Conservation (phyloP, 2,329 filamentous ascomycete species). For the Aschersonia sp. region DNA sequence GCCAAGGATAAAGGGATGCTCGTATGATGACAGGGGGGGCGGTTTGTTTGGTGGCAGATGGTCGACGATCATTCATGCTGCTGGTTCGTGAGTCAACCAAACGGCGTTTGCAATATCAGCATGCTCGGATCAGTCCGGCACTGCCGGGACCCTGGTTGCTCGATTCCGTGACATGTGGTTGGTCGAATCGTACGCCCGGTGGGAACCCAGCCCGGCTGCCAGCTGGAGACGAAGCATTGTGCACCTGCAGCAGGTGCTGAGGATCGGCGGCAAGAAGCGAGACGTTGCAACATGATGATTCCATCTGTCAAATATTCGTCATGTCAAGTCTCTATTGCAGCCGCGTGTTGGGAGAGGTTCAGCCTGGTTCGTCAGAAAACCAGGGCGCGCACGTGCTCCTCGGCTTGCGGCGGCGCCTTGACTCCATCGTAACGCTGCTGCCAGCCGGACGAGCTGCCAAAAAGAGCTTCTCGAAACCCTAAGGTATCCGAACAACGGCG, state of each 20-base stretch:
- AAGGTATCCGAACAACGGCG: no score
- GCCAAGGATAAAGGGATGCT: background rate
- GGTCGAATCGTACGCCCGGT: slow-evolving; percentile 1
- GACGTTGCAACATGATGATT: background rate
- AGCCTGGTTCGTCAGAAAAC: no score
- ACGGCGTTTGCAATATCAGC: background rate
- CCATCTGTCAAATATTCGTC: no score
- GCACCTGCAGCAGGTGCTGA: background rate
- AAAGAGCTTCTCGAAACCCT: no score
- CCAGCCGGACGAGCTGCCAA: no score
- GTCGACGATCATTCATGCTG: background rate
- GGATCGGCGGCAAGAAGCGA: background rate
- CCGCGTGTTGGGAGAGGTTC: no score
- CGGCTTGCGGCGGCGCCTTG: no score
- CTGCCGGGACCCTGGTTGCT: background rate
- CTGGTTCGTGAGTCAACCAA: background rate
- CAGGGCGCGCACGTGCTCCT: no score
- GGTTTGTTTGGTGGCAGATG: background rate
- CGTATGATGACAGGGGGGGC: background rate
- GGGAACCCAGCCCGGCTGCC: background rate
- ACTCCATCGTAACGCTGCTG: no score
- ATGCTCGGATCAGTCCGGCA: background rate
- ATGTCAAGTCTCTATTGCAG: no score
- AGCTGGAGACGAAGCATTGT: background rate
- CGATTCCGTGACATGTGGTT: background rate